Percentiles rank a stretch among this genome's conserved stretches.
These are phyloP conservation scores for Flaveria robusta DNA, from an alignment of 129 eudicot genomes.

Conservation along the genomic window DNA sequence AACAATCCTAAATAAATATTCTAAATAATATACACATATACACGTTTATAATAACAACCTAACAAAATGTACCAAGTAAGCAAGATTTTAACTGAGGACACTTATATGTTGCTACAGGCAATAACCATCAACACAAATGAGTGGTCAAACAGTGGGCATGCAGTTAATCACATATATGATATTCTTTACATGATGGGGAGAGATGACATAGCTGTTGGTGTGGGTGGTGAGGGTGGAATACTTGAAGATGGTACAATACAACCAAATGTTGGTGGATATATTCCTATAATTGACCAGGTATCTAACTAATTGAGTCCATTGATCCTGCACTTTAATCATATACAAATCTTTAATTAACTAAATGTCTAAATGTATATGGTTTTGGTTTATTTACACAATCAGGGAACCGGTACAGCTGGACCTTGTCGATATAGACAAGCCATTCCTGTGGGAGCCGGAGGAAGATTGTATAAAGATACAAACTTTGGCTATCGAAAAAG, in stretches of 20 bases:
- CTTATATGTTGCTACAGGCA: slow-evolving; percentile 51
- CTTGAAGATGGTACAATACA: slow-evolving; percentile 63
- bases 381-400: slow-evolving; percentile 11
- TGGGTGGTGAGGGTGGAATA: slow-evolving; percentile 94
- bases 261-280: slow-evolving; percentile 88
- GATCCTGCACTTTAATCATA: not conserved
- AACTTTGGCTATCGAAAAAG: slow-evolving; percentile 75
- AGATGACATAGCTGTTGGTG: slow-evolving; percentile 80
- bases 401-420: slow-evolving; percentile 76
- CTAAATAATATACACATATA: no score
- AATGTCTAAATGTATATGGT: not conserved
- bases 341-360: not conserved
- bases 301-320: not conserved
- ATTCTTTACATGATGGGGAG: slow-evolving; percentile 86
- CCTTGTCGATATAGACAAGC: slow-evolving; percentile 89
- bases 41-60: no score
- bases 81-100: slow-evolving; percentile 12
- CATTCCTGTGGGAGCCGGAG: slow-evolving; percentile 72
- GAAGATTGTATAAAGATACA: slow-evolving; percentile 69
- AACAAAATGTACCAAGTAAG: not conserved
- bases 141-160: slow-evolving; percentile 88
- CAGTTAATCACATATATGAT: slow-evolving; percentile 84
- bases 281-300: slow-evolving; percentile 88
- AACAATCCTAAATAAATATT: no score
- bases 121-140: slow-evolving; percentile 69